Percentiles rank a stretch among this genome's conserved stretches.
phyloP scores from a whole-genome alignment of 179 eudicot genomes.

The Corrigiola litoralis region DNA sequence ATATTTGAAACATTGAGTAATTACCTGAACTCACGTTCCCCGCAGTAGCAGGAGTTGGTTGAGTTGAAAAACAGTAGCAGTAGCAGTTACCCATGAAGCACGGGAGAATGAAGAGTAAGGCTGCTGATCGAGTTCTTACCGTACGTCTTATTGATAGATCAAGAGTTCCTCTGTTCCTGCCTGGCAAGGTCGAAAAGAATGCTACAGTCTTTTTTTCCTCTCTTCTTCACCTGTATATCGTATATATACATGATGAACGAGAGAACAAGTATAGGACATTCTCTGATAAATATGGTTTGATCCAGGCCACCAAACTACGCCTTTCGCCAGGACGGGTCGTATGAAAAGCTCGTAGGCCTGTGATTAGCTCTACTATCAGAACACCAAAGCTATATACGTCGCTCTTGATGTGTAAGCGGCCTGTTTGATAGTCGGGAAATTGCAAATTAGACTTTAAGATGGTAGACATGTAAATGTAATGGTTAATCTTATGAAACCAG shows the following conservation, averaged over 20 bases:
- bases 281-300: constrained; percentile 55
- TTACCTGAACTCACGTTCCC: constrained; percentile 50
- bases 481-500: background rate
- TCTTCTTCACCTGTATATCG: no score
- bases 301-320: constrained; percentile 54
- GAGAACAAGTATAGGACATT: no score
- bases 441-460: background rate
- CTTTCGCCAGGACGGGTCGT: constrained; percentile 50
- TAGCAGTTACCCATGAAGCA: constrained; percentile 80
- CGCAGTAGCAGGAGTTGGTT: constrained; percentile 37
- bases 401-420: constrained; percentile 79
- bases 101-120: no score
- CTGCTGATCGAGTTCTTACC: no score
- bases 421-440: constrained; percentile 26
- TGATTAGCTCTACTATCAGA: constrained; percentile 69
- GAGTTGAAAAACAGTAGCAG: constrained; percentile 25
- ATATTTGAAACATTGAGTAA: background rate
- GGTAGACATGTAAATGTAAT: background rate
- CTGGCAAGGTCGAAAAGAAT: no score
- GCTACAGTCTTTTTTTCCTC: constrained; percentile 3
- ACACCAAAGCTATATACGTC: constrained; percentile 86
- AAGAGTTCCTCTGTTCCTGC: no score
- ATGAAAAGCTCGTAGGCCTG: constrained; percentile 65
- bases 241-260: no score
- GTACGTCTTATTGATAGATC: no score